Percentiles rank a stretch among this genome's conserved stretches.
These are phyloP conservation scores for Achaetomiella virescens DNA, from an alignment of 495 filamentous ascomycete genomes.

Conservation along the genomic window DNA sequence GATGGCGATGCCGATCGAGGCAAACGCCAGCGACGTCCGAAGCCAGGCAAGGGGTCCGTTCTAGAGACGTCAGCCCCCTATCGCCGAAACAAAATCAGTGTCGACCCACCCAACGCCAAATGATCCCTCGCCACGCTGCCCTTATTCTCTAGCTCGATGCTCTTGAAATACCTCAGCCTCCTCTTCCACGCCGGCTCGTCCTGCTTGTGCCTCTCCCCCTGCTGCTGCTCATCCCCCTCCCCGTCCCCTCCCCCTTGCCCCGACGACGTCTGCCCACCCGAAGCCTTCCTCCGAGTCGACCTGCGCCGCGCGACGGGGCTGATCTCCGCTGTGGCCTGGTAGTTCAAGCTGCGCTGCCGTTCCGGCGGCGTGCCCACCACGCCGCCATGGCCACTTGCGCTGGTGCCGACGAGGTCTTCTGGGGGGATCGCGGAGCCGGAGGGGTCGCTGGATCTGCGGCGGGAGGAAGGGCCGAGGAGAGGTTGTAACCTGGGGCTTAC, in stretches of 20 bases:
- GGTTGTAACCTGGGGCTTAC: slow-evolving; percentile 24
- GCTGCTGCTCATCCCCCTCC: slow-evolving; percentile 14
- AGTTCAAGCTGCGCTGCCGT: slow-evolving; percentile 24
- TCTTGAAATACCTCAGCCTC: slow-evolving; percentile 63
- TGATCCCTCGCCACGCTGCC: slow-evolving; percentile 94
- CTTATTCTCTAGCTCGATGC: slow-evolving; percentile 91
- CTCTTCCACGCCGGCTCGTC: slow-evolving; percentile 31
- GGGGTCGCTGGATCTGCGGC: slow-evolving; percentile 10
- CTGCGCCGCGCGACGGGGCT: slow-evolving; percentile 17
- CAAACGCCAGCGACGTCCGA: slow-evolving; percentile 90
- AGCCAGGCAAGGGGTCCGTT: slow-evolving; percentile 97
- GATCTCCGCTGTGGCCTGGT: slow-evolving; percentile 30
- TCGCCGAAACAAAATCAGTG: too few species aligned
- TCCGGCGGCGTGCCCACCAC: slow-evolving; percentile 28
- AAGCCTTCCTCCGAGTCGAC: slow-evolving; percentile 8
- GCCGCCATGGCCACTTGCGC: slow-evolving; percentile 19
- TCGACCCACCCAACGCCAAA: slow-evolving; percentile 80
- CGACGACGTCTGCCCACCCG: neutral
- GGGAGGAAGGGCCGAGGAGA: slow-evolving; percentile 12
- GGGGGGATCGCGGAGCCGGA: slow-evolving; percentile 9
- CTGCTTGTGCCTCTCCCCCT: slow-evolving; percentile 17
- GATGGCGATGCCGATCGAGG: slow-evolving; percentile 91
- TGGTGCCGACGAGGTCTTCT: neutral
- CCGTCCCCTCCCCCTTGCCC: neutral
- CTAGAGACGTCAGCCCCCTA: slow-evolving; percentile 48